A percentile compares a stretch with the other conserved stretches of the same genome.
phyloP scores from a whole-genome alignment of 345 rosid species.

The Gossypium anomalum region DNA sequence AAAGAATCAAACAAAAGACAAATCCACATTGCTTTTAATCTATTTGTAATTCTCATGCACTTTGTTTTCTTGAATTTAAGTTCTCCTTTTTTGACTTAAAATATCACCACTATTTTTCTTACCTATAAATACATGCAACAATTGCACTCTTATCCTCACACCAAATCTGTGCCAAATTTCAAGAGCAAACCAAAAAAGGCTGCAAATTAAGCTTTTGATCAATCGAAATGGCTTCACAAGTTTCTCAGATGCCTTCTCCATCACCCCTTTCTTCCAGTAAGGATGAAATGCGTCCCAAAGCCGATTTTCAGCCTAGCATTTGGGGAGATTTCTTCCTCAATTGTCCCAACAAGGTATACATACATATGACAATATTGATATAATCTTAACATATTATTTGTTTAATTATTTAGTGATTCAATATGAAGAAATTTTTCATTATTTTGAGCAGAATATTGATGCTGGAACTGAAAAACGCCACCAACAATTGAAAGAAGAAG shows the following conservation, averaged over 20 bases:
- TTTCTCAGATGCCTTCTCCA: background rate
- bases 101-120: background rate
- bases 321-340: slow-evolving; percentile 11
- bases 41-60: background rate
- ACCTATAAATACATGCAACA: background rate
- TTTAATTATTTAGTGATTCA: background rate
- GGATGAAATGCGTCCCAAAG: background rate
- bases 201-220: background rate
- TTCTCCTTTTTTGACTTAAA: background rate
- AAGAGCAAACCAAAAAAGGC: background rate
- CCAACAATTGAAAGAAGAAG: no score
- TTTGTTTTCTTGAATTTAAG: background rate
- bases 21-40: background rate
- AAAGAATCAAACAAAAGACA: background rate
- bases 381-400: background rate
- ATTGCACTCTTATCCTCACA: background rate
- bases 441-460: background rate
- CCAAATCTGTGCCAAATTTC: background rate
- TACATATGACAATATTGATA: background rate
- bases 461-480: background rate
- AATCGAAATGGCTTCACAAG: background rate
- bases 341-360: background rate
- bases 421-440: background rate
- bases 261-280: background rate
- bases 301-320: slow-evolving; percentile 6